These are phyloP conservation scores for Kwoniella dejecticola DNA, from an alignment of 768 basidiomycete genomes.

Conservation along the genomic window DNA sequence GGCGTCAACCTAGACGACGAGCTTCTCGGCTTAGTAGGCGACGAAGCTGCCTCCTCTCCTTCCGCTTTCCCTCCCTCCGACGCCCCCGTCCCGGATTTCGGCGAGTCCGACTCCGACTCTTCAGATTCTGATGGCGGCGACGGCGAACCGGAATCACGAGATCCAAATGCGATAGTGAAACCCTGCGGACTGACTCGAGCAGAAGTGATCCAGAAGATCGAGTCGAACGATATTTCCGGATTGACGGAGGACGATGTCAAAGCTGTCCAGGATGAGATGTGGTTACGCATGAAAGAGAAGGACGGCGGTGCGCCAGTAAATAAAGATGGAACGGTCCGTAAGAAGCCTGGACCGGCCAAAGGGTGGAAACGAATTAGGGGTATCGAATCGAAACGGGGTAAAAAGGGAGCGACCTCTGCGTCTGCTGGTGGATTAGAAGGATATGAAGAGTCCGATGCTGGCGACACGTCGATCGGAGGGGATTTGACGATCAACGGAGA, in stretches of 20 bases:
- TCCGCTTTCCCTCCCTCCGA: conserved; percentile 6
- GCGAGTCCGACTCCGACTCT: conserved; percentile 3
- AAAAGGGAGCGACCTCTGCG: neutral
- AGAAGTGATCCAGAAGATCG: conserved; percentile 37
- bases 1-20: conserved; percentile 41
- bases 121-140: conserved; percentile 7
- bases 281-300: conserved; percentile 30
- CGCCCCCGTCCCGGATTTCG: conserved; percentile 8
- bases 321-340: conserved; percentile 51
- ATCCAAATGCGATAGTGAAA: conserved; percentile 40
- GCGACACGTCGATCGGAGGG: conserved; percentile 26
- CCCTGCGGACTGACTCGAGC: conserved; percentile 45
- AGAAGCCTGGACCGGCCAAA: conserved; percentile 54
- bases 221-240: conserved; percentile 32
- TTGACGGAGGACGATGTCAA: conserved; percentile 48
- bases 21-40: conserved; percentile 43
- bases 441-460: conserved; percentile 19
- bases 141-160: conserved; percentile 20
- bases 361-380: conserved; percentile 45
- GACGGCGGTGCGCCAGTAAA: conserved; percentile 33
- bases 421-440: no score
- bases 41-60: conserved; percentile 27
- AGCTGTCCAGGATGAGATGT: conserved; percentile 47
- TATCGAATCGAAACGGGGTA: conserved; percentile 18
- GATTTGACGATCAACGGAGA: conserved; percentile 25